Percentiles rank a stretch among this genome's conserved stretches.
Evolutionary conservation across 2,329 filamentous ascomycete genomes (phyloP).

Genomic region (Herpotrichia juniperi): DNA sequence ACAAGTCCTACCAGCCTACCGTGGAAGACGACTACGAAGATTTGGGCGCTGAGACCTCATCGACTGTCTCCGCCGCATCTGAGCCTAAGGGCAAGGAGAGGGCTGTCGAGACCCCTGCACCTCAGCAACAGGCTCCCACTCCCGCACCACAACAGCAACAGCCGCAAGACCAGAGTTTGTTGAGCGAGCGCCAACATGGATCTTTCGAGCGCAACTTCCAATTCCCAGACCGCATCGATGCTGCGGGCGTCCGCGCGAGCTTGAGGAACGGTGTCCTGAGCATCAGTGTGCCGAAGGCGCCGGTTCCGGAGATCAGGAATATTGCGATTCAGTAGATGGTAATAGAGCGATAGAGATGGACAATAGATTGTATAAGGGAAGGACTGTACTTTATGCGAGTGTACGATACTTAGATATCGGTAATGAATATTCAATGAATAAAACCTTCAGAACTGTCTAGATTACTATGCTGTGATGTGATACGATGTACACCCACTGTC

Average conservation of each 20-base stretch:
- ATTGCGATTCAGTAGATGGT: constrained; percentile 34
- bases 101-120: constrained; percentile 19
- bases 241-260: constrained; percentile 64
- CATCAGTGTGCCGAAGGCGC: constrained; percentile 69
- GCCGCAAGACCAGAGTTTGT: constrained; percentile 25
- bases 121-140: constrained; percentile 21
- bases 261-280: constrained; percentile 71
- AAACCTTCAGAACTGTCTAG: no score
- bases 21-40: constrained; percentile 47
- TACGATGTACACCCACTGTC: no score
- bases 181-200: constrained; percentile 69
- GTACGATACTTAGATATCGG: constrained; percentile 20
- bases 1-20: constrained; percentile 43
- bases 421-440: constrained; percentile 13
- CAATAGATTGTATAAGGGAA: background rate
- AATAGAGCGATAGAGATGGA: background rate
- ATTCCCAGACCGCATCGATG: constrained; percentile 69
- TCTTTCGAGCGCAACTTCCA: constrained; percentile 72
- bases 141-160: constrained; percentile 8
- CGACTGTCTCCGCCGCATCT: constrained; percentile 26
- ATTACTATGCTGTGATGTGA: no score
- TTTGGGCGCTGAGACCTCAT: constrained; percentile 37
- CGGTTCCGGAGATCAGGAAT: constrained; percentile 28
- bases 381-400: background rate
- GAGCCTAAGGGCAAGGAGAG: constrained; percentile 38